Evolutionary conservation across 805 yeast species (phyloP).

Genomic region (Lachancea sp.): DNA sequence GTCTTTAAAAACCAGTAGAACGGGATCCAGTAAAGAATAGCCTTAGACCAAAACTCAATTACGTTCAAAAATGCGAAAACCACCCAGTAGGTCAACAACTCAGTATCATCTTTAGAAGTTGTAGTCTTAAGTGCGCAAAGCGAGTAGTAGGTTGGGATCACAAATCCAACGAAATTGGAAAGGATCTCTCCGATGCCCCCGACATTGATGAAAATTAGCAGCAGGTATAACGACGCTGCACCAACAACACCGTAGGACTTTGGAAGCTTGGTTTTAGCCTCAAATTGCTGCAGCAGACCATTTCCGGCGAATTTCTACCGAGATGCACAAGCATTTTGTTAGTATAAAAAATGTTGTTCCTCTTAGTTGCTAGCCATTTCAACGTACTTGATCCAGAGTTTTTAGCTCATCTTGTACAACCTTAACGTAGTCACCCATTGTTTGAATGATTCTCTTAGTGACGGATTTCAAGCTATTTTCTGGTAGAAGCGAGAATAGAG

Average conservation of each 20-base stretch:
- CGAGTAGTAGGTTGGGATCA: conserved; percentile 84
- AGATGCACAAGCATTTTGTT: neutral
- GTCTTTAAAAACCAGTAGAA: conserved; percentile 95
- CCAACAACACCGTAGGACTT: conserved; percentile 80
- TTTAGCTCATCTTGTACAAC: conserved; percentile 44
- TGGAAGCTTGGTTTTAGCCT: conserved; percentile 50
- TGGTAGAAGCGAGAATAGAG: too few relatives aligned
- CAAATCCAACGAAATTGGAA: conserved; percentile 88
- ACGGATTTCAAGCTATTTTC: neutral
- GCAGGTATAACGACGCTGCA: conserved; percentile 56
- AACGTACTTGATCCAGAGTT: conserved; percentile 43
- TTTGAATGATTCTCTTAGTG: neutral
- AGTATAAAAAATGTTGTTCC: conserved; percentile 5
- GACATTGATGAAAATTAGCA: conserved; percentile 77
- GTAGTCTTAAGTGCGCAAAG: conserved; percentile 74
- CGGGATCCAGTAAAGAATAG: conserved; percentile 92
- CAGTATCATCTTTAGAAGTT: conserved; percentile 69
- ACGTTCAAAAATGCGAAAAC: conserved; percentile 91
- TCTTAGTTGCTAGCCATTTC: neutral
- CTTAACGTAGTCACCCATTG: conserved; percentile 40
- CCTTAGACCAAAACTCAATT: conserved; percentile 90
- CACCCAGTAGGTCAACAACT: conserved; percentile 93
- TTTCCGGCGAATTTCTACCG: conserved; percentile 29
- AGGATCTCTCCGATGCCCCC: conserved; percentile 95
- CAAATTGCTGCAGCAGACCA: conserved; percentile 36